Percentiles rank a stretch among this genome's conserved stretches.
phyloP scores from a whole-genome alignment of 2,329 filamentous ascomycete genomes.

The Ascomycota sp. region DNA sequence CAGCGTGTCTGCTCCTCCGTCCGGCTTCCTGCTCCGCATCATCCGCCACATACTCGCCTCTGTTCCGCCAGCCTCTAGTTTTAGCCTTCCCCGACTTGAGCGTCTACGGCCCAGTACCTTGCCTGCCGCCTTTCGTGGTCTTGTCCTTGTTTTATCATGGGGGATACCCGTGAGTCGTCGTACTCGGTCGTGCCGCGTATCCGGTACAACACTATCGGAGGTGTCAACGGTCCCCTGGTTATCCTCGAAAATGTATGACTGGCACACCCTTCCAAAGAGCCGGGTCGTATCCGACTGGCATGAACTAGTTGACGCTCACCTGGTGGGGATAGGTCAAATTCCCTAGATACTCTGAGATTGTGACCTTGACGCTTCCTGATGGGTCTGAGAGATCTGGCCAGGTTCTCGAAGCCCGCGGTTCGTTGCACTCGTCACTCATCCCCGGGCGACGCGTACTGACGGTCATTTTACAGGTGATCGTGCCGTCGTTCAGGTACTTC shows the following conservation, averaged over 20 bases:
- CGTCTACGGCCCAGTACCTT: constrained; percentile 1
- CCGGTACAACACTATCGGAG: constrained; percentile 95
- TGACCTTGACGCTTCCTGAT: constrained; percentile 87
- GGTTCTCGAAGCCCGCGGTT: constrained; percentile 93
- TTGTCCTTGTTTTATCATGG: constrained; percentile 17
- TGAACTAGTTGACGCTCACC: constrained; percentile 2
- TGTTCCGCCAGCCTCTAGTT: constrained; percentile 1
- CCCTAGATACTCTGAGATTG: constrained; percentile 93
- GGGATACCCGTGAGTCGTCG: constrained; percentile 37
- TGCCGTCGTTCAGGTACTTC: constrained; percentile 75
- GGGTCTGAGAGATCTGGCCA: constrained; percentile 85
- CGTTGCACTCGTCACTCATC: constrained; percentile 2
- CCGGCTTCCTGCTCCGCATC: constrained; percentile 1
- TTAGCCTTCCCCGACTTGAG: constrained; percentile 3
- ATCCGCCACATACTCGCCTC: not conserved
- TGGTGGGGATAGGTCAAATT: constrained; percentile 63
- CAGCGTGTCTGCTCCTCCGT: constrained; percentile 3
- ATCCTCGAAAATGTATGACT: constrained; percentile 72
- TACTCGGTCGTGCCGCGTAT: constrained; percentile 42
- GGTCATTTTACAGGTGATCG: constrained; percentile 45
- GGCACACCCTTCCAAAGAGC: too few species aligned
- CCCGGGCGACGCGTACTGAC: not conserved
- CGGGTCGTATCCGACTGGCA: too few species aligned
- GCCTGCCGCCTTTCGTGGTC: not conserved
- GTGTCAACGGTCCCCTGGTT: constrained; percentile 93